Evolutionary conservation across 257 asterid species (phyloP), one percentile per base, ranked within the genome.

Genomic region (Rehmannia glutinosa): DNA sequence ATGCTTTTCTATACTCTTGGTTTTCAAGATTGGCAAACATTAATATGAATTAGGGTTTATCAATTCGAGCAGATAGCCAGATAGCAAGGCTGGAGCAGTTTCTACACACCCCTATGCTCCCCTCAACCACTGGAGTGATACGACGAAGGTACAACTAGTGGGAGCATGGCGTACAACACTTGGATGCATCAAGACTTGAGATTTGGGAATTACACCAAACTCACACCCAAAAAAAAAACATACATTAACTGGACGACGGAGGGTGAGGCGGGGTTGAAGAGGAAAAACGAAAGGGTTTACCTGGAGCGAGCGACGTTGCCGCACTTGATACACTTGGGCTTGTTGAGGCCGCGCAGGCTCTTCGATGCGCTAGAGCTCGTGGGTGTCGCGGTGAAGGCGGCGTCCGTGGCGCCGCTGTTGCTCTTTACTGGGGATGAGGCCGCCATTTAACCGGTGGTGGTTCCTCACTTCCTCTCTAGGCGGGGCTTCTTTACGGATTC

Each of bases 221-320:
- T 32, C 1, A 16, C 15, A 54, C 11, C 4, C 30, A 62, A 28
- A 10, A 9, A 68, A 20, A 27, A 55, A 9, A 58, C 70, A 62
- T 42, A 63, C 27, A 64, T 53, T 55, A 68, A 50, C 30, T 28
- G 66, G 53, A 32, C 16, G 13, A 55, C 43, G 10, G 32, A 50
- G 9, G 49, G 43, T 15, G 56, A n/a, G 43, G 68, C 30, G 27
- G 33, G 17, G 59, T 28, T 32, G 32, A 17, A 8, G 67, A 17
- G 27, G 24, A 8, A 27, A 35, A 28, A 64, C 11, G 23, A 17
- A 30, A 55, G 32, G 24, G 53, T 27, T 47, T 71, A 93, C 99
- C 97, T 85, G 69, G 99, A 90, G 57, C 97, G 99, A 68, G 99
- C 97, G 69, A 93, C 96, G 79, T 93, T 93, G 62, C 95, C 97